Conservation (phyloP, 1,284 basidiomycete genomes). For the Cutaneotrichosporon mucoides region DNA sequence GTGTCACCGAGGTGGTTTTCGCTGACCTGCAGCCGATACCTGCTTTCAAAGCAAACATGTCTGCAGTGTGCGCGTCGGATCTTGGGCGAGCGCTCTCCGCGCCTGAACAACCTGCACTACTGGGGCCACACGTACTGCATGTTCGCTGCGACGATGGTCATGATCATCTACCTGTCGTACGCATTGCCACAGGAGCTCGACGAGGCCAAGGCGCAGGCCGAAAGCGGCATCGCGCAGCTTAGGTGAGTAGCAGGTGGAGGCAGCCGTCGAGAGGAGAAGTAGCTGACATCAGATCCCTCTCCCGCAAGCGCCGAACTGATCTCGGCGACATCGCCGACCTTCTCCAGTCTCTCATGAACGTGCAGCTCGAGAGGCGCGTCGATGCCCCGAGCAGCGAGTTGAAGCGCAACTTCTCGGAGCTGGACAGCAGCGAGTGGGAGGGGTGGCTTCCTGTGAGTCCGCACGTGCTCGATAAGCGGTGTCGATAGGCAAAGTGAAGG, state of each 20-base stretch:
- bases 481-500: neutral
- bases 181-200: conserved; percentile 21
- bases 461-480: neutral
- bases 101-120: conserved; percentile 16
- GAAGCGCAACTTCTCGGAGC: conserved; percentile 13
- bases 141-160: conserved; percentile 16
- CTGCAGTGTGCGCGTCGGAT: conserved; percentile 15
- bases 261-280: too few relatives aligned
- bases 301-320: conserved; percentile 13
- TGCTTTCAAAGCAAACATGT: conserved; percentile 21
- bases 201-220: conserved; percentile 11
- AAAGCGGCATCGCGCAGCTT: conserved; percentile 18
- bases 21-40: conserved; percentile 10
- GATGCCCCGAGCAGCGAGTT: conserved; percentile 4
- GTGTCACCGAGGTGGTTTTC: too few relatives aligned
- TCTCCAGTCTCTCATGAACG: conserved; percentile 15
- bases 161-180: conserved; percentile 20
- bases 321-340: conserved; percentile 20
- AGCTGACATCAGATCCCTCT: neutral
- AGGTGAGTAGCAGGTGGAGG: neutral
- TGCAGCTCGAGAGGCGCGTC: conserved; percentile 16
- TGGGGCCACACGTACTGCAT: conserved; percentile 22
- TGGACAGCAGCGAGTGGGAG: conserved; percentile 16
- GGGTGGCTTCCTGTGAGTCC: conserved; percentile 16
- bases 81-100: conserved; percentile 3